phyloP scores from a whole-genome alignment of 23 red algal species.

The Gracilariopsis chorda region DNA sequence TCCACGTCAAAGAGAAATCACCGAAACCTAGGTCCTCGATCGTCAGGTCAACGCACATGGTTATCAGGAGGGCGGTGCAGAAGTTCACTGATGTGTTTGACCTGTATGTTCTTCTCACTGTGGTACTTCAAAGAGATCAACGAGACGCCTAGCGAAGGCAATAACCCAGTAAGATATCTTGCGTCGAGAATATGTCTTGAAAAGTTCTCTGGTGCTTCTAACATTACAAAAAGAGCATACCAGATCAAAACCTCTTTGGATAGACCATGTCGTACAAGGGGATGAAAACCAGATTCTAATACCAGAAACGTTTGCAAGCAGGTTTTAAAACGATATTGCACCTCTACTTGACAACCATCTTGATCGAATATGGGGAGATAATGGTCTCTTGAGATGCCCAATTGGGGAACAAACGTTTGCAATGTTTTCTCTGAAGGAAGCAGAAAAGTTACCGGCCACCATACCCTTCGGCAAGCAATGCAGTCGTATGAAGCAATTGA shows the following conservation, averaged over 20 bases:
- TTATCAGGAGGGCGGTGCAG: too few species aligned
- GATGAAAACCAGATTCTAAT: slow-evolving; percentile 36
- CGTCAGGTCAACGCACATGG: too few species aligned
- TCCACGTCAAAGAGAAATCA: too few species aligned
- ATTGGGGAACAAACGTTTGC: not conserved
- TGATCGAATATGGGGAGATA: slow-evolving; percentile 24
- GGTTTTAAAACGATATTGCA: slow-evolving; percentile 46
- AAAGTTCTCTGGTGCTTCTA: too few species aligned
- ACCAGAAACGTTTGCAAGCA: slow-evolving; percentile 56
- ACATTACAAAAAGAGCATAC: too few species aligned
- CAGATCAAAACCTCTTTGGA: slow-evolving; percentile 19
- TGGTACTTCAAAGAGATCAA: too few species aligned
- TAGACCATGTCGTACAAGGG: slow-evolving; percentile 23
- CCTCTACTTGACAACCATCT: slow-evolving; percentile 38
- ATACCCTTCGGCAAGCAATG: slow-evolving; percentile 9
- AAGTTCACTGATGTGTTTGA: too few species aligned
- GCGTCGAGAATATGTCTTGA: too few species aligned
- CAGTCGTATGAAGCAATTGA: not conserved
- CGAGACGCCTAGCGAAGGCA: too few species aligned
- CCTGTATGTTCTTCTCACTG: too few species aligned
- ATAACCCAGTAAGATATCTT: too few species aligned
- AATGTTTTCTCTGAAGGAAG: slow-evolving; percentile 30
- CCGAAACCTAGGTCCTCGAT: too few species aligned
- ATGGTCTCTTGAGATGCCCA: not conserved
- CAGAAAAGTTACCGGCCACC: slow-evolving; percentile 23